phyloP scores from a whole-genome alignment of 495 filamentous ascomycete species.

The Apiosordaria backusii region DNA sequence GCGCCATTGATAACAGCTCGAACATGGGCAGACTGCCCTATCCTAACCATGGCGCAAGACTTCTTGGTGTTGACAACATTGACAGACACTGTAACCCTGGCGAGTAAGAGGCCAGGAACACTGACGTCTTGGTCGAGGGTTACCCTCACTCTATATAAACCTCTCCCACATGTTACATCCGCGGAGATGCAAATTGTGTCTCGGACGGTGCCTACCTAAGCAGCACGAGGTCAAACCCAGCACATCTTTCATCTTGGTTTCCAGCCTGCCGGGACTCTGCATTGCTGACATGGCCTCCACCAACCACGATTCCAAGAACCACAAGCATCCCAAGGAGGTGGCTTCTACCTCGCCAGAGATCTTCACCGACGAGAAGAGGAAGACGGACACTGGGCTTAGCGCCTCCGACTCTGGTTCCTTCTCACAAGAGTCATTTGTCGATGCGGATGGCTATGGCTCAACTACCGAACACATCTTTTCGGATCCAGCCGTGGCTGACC shows the following conservation, averaged over 20 bases:
- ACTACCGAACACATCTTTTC: conserved; percentile 32
- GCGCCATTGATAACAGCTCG: conserved; percentile 6
- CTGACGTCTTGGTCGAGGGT: not conserved
- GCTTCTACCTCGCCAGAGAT: not conserved
- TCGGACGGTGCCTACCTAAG: not conserved
- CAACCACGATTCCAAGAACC: not conserved
- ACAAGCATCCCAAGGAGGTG: not conserved
- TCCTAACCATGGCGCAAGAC: conserved; percentile 5
- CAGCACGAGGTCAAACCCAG: not conserved
- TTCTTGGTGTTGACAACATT: conserved; percentile 3
- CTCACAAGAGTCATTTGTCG: conserved; percentile 12
- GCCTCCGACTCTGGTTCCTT: conserved; percentile 12
- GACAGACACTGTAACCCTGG: not conserved
- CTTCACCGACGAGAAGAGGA: not conserved
- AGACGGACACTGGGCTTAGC: not conserved
- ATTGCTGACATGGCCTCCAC: not conserved
- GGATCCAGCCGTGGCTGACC: conserved; percentile 26
- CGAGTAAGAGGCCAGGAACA: not conserved
- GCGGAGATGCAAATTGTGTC: conserved; percentile 8
- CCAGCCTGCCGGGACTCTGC: conserved; percentile 29
- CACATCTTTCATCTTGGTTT: not conserved
- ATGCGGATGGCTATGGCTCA: conserved; percentile 33
- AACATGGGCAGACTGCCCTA: not conserved
- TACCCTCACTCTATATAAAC: conserved; percentile 2
- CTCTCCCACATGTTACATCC: conserved; percentile 3